Evolutionary conservation across 306 rosid genomes (phyloP).

Genomic region (Vigna trinervia): DNA sequence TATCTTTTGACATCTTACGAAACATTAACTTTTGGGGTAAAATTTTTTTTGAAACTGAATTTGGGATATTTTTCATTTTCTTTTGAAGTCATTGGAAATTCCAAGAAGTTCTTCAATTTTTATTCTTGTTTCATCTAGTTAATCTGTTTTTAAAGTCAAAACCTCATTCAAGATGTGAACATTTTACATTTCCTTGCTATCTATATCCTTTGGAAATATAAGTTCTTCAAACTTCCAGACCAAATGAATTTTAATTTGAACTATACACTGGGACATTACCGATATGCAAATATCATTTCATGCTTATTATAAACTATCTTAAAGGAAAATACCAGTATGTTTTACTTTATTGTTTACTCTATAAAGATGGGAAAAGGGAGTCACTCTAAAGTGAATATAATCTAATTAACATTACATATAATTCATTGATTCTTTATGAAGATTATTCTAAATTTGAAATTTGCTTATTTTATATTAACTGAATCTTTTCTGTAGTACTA

Average conservation of each 20-base stretch:
- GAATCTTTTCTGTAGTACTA: constrained; percentile 2
- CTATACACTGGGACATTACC: background rate
- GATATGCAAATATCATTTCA: background rate
- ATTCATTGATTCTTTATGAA: background rate
- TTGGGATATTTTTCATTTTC: background rate
- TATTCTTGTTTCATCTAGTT: background rate
- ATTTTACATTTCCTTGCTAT: background rate
- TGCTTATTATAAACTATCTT: background rate
- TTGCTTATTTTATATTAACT: background rate
- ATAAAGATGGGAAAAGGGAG: background rate
- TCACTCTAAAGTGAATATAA: background rate
- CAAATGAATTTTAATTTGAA: constrained; percentile 7
- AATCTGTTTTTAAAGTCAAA: background rate
- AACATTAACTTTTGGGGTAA: background rate
- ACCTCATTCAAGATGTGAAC: background rate
- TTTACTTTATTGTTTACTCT: background rate
- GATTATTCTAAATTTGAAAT: constrained; percentile 18
- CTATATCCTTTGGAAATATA: background rate
- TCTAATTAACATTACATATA: background rate
- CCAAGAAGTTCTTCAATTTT: constrained; percentile 7
- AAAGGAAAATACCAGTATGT: background rate
- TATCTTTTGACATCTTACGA: background rate
- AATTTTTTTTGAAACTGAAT: background rate
- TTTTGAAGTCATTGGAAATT: constrained; percentile 7
- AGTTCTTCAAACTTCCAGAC: background rate